A percentile compares a stretch with the other conserved stretches of the same genome.
Evolutionary conservation across 768 basidiomycete genomes (phyloP).

Genomic region (Pilatotrama ljubarskyi): DNA sequence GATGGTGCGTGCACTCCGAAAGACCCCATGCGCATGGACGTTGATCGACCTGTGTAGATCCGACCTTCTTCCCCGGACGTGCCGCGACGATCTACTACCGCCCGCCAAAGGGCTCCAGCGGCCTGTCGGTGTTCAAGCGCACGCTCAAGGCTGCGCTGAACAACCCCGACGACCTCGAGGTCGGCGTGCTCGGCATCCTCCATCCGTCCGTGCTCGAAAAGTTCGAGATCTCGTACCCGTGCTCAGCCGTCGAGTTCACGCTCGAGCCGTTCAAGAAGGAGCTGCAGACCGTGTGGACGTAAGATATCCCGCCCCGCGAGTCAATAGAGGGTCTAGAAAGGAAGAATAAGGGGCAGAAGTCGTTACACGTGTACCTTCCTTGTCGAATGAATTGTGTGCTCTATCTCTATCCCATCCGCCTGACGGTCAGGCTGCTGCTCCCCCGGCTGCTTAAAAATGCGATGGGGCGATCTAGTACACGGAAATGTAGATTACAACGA

Average conservation of each 20-base stretch:
- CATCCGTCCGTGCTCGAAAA: slow-evolving; percentile 90
- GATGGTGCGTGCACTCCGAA: slow-evolving; percentile 56
- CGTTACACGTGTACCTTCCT: slow-evolving; percentile 3
- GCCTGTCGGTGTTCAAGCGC: slow-evolving; percentile 40
- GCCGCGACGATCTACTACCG: slow-evolving; percentile 93
- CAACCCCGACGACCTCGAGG: slow-evolving; percentile 58
- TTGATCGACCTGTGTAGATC: slow-evolving; percentile 52
- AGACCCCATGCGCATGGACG: neutral
- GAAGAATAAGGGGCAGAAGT: neutral
- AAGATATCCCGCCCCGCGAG: neutral
- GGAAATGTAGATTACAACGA: slow-evolving; percentile 12
- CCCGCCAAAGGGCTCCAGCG: slow-evolving; percentile 35
- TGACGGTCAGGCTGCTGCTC: neutral
- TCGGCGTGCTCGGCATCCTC: slow-evolving; percentile 91
- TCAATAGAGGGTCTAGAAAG: neutral
- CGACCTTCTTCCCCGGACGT: slow-evolving; percentile 93
- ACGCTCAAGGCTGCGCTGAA: slow-evolving; percentile 47
- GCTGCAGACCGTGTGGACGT: slow-evolving; percentile 23
- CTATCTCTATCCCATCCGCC: neutral
- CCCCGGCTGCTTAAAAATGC: neutral
- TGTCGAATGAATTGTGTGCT: neutral
- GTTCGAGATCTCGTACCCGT: slow-evolving; percentile 94
- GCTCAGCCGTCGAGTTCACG: slow-evolving; percentile 92
- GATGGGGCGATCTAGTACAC: slow-evolving; percentile 5
- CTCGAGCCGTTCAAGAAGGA: slow-evolving; percentile 91